Evolutionary conservation across 768 basidiomycete genomes (phyloP), one percentile per base, ranked within the genome.

Genomic region (Podaxis carcinomalis): DNA sequence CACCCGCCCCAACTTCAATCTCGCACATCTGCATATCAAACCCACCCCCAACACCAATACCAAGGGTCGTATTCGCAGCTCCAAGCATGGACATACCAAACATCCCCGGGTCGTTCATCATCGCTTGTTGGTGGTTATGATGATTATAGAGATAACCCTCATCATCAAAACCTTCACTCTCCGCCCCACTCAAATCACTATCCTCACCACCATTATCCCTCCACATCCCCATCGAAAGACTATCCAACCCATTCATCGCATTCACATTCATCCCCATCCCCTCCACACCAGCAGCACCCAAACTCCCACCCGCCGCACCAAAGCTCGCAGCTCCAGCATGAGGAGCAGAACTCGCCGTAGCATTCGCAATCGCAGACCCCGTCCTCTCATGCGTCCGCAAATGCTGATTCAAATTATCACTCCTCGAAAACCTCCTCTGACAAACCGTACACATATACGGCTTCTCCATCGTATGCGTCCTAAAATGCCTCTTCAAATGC

Each of bases 341-440:
- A 28, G 67, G 71, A 28, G 67, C 47, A 14, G 61, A 55, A n/a
- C 57, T 32, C 4, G 57, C 51, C 3, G 32, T 73, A 55, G 68
- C 68, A 57, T 62, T 70, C 59, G 68, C 74, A 50, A 59, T n/a
- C 6, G 62, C 63, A 59, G 65, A 63, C 14, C 68, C 75, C 13
- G 74, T 77, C 47, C 81, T 76, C 58, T 81, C 79, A 73, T 96
- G 95, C 51, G 92, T 93, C 63, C 92, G 83, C 61, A 88, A 69
- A 70, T 98, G 95, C 72, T 96, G 93, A 21, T 83, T 85, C 42
- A 98, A 81, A 68, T 95, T 95, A 70, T 96, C 95, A 69, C 87
- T 88, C 68, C 93, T 79, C 65, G 90, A 92, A 73, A 97, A 97
- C 62, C 83, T 81, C 79, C 92, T 93, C 68, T 80, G 77, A 72